Evolutionary conservation across 495 filamentous ascomycete genomes (phyloP), one percentile per base, ranked within the genome.

Genomic region (Aspergillus olivimuriae): DNA sequence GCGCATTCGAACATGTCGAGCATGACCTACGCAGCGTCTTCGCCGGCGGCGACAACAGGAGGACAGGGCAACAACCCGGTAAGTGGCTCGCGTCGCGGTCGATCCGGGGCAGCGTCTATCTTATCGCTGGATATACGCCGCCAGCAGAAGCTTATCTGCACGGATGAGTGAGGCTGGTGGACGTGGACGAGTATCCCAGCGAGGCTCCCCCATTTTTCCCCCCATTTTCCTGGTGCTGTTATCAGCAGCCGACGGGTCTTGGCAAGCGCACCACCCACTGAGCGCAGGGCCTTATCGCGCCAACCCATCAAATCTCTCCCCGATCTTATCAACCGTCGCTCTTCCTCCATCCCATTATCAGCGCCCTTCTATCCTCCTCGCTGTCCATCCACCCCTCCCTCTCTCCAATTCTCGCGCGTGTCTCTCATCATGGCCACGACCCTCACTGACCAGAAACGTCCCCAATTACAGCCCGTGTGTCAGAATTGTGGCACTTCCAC

Each of bases 401-500:
- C 44, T 44, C 46, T 44, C 38, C 34, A 40, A 18, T 47, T 41
- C 24, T 50, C 48, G 39, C 30, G 22, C 39, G 46, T 23, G 24
- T 44, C 23, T 34, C 36, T 50, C 62, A 78, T 42, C 50, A 81
- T 77, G 80, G 78, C 77, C 40, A 71, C 71, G 18, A 70, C 65
- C 31, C 60, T 76, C 55, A 61, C 78, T 81, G 72, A 80, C 55
- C 66, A 70, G 46, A 72, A 75, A 54, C 69, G 64, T 50, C 62
- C 73, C 48, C 73, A 77, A 62, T 73, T 79, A 69, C 81, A 98
- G 92, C 92, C 92, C 37, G 86, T 90, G 46, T 99, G 92, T 61
- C 89, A 94, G 62, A 99, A 99, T 70, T 99, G 92, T 70, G 80
- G 76, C 46, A 99, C 92, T 36, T 92, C 87, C 6, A 96, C 89